Evolutionary conservation across 2,329 filamentous ascomycete species (phyloP), one percentile per base, ranked within the genome.

Genomic region (Emericellopsis cladophorae): DNA sequence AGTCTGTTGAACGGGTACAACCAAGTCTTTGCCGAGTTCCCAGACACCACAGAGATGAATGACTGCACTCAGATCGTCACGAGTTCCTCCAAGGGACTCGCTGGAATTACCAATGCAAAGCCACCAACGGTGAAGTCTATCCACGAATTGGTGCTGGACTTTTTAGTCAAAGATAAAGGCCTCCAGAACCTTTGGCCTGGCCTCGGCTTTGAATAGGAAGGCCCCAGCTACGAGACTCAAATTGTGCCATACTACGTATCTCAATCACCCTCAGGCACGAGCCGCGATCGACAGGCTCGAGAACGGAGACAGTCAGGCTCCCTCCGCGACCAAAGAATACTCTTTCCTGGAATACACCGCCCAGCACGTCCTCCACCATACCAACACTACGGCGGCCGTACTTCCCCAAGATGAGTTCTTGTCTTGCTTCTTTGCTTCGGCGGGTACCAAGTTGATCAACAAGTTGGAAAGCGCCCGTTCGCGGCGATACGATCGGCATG

Each of bases 161-260:
- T n/a, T 14, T 34, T 34, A n/a, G 7, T 34, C 14, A 34, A 34
- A n/a, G 32, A 34, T 6, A n/a, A n/a, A n/a, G 32, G 32, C 6
- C 32, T 34, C 16, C 14, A 18, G 14, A 14, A 34, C 14, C 14
- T 34, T 6, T 34, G 32, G 32, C 7, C 32, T 7, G 32, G n/a
- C 7, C 32, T 34, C 6, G 32, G 14, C 7, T n/a, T 34, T 14
- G 16, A 34, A n/a, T 53, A 62, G 18, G 40, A 54, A 22, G 50
- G 54, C 1, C 40, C 47, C 26, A 58, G 65, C 18, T 59, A 75
- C 34, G 60, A 72, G 2, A 49, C 49, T 72, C 5, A 71, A 64
- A 44, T 39, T 58, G 37, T 65, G 60, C 41, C 74, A 70, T 44
- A 34, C 16, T 7, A 18, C 16, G 32, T n/a, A 18, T n/a, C 16